Evolutionary conservation across 2,329 filamentous ascomycete species (phyloP), one percentile per base, ranked within the genome.

Genomic region (Pseudodiploospora longispora): DNA sequence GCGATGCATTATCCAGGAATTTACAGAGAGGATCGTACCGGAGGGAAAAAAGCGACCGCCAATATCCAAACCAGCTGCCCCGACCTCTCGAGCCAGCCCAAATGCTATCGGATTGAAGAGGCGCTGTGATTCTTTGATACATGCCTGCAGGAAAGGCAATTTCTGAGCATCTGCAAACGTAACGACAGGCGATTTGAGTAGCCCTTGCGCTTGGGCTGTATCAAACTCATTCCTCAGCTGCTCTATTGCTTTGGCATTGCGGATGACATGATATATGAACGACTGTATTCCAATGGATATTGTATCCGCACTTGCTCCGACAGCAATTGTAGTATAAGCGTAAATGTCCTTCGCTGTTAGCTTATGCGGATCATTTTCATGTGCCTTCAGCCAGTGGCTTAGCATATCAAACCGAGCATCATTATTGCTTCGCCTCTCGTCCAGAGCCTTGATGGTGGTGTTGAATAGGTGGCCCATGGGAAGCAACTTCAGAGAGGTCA

Each of bases 111-210:
- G 51, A 4, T 64, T 59, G 38, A 66, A 68, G 28, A 66, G 51
- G 27, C 70, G 58, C 27, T 72, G 49, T 6, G 57, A 55, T 52
- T 72, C 69, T 4, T 69, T 59, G 10, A 71, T 51, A 35, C 56
- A 60, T 3, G 66, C 67, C 27, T 60, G 52, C 27, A 70, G 54
- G 43, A 59, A 65, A 4, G 55, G 45, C 0, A 70, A 51, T 9
- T 55, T 50, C 37, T 54, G 56, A 1, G 63, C 52, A 27, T 61
- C 55, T 4, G 50, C 48, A 27, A 37, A 48, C 4, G 10, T 40
- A 6, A 52, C 45, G 10, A 51, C 37, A 6, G 30, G 35, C 2
- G 40, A 37, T 9, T 39, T 10, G 34, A 46, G 49, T 5, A 27
- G 27, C 1, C 48, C 48, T 33, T 44, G 28, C 4, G 6, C 9